A percentile compares a stretch with the other conserved stretches of the same genome.
These are phyloP conservation scores for Barbarea vulgaris DNA, from an alignment of 345 rosid species.

Conservation along the genomic window DNA sequence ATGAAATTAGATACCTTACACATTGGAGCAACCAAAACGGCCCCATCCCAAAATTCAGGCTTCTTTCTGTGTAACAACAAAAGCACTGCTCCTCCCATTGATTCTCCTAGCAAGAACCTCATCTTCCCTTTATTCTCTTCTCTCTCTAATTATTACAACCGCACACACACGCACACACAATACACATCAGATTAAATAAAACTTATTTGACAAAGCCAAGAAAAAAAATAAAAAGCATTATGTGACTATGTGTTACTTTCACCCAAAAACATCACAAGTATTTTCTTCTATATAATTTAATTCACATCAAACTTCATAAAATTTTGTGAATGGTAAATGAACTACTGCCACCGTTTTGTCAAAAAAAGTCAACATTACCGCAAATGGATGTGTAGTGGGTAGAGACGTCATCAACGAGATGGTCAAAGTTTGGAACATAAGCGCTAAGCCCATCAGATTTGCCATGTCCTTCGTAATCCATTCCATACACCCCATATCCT, in stretches of 20 bases:
- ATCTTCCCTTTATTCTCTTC: conserved; percentile 60
- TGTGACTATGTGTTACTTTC: neutral
- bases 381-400: conserved; percentile 55
- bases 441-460: conserved; percentile 67
- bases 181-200: neutral
- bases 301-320: neutral
- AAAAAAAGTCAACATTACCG: conserved; percentile 44
- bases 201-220: neutral
- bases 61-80: conserved; percentile 63
- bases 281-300: no score
- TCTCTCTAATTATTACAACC: conserved; percentile 49
- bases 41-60: conserved; percentile 83
- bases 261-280: neutral
- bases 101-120: conserved; percentile 82
- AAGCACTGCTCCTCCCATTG: conserved; percentile 91
- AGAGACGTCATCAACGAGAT: conserved; percentile 66
- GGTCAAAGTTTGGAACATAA: conserved; percentile 56
- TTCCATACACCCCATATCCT: conserved; percentile 76
- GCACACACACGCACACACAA: neutral
- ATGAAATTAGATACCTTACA: conserved; percentile 53
- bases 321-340: neutral
- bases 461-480: conserved; percentile 96
- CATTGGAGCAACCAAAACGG: conserved; percentile 86
- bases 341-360: neutral
- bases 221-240: neutral